These are phyloP conservation scores for Penicillium sp. DNA, from an alignment of 2,329 filamentous ascomycete genomes.

Conservation along the genomic window DNA sequence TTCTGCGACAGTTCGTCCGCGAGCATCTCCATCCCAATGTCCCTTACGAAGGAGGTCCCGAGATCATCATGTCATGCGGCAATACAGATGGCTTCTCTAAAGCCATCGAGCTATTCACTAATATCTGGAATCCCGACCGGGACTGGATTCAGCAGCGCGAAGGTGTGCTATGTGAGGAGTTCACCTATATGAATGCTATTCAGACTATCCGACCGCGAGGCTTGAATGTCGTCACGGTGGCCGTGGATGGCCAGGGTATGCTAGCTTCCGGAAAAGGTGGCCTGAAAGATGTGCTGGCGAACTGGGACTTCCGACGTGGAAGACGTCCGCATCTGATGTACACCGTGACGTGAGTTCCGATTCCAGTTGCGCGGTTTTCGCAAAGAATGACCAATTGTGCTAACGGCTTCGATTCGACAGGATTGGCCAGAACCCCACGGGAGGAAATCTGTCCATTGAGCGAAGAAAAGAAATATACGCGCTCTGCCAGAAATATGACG, in stretches of 20 bases:
- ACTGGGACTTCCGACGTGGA: conserved; percentile 77
- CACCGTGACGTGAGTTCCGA: conserved; percentile 75
- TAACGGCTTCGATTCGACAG: conserved; percentile 42
- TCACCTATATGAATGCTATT: conserved; percentile 77
- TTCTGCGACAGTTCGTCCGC: conserved; percentile 76
- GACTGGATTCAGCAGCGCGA: conserved; percentile 71
- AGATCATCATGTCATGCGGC: conserved; percentile 78
- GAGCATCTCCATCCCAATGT: conserved; percentile 79
- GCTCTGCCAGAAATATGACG: conserved; percentile 79
- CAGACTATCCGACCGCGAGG: conserved; percentile 69
- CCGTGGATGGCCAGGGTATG: conserved; percentile 81
- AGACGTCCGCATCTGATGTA: conserved; percentile 83
- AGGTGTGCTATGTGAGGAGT: conserved; percentile 78
- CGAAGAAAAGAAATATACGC: conserved; percentile 79
- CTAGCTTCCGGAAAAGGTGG: conserved; percentile 71
- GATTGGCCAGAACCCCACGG: conserved; percentile 89
- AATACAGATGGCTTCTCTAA: conserved; percentile 86
- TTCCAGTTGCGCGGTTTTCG: background rate
- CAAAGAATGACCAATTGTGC: background rate
- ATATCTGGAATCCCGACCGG: conserved; percentile 72
- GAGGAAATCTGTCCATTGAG: conserved; percentile 71
- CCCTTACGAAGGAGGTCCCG: conserved; percentile 75
- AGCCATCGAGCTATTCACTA: conserved; percentile 72
- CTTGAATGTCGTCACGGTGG: conserved; percentile 72
- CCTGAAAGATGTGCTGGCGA: conserved; percentile 74